Conservation (phyloP, 345 rosid species). For the Kandelia obovata region DNA sequence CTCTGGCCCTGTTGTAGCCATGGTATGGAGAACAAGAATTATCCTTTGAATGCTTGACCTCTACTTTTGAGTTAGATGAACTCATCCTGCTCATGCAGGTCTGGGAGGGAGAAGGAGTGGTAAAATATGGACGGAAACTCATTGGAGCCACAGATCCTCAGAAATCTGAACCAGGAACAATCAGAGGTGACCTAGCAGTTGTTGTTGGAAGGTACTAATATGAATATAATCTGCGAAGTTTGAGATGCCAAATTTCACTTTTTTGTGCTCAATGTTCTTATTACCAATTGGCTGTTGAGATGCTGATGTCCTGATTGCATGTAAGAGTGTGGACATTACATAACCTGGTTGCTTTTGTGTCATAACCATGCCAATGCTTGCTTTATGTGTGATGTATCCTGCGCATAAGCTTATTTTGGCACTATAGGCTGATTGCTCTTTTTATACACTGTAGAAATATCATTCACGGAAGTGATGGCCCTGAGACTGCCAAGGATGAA, state of each 20-base stretch:
- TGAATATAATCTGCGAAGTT: background rate
- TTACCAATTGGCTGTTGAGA: background rate
- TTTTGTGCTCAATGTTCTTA: background rate
- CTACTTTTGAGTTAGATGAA: background rate
- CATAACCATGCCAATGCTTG: background rate
- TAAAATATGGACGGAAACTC: constrained; percentile 84
- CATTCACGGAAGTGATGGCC: constrained; percentile 98
- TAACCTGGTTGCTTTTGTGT: background rate
- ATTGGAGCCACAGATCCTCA: constrained; percentile 99
- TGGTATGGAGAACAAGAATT: constrained; percentile 48
- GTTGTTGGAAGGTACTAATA: constrained; percentile 76
- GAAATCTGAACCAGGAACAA: constrained; percentile 97
- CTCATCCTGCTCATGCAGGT: constrained; percentile 44
- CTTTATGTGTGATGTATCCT: background rate
- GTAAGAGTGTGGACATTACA: background rate
- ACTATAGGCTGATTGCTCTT: background rate
- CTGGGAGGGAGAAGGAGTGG: constrained; percentile 99
- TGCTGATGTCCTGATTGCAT: background rate
- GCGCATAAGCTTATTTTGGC: no score
- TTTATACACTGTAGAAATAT: constrained; percentile 57
- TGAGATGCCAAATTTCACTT: background rate
- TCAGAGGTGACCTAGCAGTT: constrained; percentile 94
- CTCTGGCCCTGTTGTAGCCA: constrained; percentile 97
- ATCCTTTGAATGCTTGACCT: background rate
- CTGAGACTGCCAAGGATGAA: constrained; percentile 93